Conservation (phyloP, 441 rosid species). For the Gossypium schwendimanii region DNA sequence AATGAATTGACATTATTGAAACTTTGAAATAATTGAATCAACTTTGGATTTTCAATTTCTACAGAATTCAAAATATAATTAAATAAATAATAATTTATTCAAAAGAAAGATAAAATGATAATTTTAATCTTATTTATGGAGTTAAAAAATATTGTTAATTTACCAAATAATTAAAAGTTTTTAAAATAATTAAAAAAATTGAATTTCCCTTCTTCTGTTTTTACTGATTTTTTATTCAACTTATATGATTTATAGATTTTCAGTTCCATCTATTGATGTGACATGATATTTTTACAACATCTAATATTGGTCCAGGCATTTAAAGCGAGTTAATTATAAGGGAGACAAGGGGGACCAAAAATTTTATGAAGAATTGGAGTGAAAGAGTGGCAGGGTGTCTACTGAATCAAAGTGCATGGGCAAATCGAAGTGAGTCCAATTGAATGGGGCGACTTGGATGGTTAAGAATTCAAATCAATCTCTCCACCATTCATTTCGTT, state of each 20-base stretch:
- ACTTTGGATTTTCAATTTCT: neutral
- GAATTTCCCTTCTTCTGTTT: too few relatives aligned
- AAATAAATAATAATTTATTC: too few relatives aligned
- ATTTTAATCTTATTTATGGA: too few relatives aligned
- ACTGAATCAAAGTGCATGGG: neutral
- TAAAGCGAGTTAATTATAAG: neutral
- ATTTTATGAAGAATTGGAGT: neutral
- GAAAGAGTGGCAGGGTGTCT: neutral
- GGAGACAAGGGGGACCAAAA: neutral
- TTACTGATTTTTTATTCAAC: too few relatives aligned
- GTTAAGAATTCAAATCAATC: neutral
- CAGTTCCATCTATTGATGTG: neutral
- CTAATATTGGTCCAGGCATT: slow-evolving; percentile 9
- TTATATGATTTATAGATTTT: too few relatives aligned
- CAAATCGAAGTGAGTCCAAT: slow-evolving; percentile 1
- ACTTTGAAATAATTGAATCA: too few relatives aligned
- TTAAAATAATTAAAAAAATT: too few relatives aligned
- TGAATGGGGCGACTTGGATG: neutral
- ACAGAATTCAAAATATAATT: too few relatives aligned
- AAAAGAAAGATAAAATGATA: too few relatives aligned
- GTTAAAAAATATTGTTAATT: too few relatives aligned
- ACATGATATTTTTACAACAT: neutral
- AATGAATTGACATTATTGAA: neutral
- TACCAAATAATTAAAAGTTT: too few relatives aligned
- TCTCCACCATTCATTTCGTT: neutral